phyloP scores from a whole-genome alignment of 352 stramenopile species.

The Plasmopara viticola region DNA sequence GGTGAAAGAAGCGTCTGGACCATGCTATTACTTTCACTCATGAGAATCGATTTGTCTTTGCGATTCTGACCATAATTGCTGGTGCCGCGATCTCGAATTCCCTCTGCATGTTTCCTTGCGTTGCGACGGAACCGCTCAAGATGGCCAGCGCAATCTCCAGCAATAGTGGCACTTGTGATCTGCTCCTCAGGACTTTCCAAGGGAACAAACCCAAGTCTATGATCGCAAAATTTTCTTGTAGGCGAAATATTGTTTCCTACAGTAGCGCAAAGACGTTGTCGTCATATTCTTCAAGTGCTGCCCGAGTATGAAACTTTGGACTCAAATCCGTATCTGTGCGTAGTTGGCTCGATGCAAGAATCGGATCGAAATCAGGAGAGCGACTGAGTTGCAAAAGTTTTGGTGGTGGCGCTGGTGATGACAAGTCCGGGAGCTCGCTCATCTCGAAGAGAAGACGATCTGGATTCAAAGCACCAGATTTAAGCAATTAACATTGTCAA shows the following conservation, averaged over 20 bases:
- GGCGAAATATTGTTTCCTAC: constrained; percentile 1
- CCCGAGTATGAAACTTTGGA: constrained; percentile 29
- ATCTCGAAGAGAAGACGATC: constrained; percentile 14
- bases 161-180: constrained; percentile 26
- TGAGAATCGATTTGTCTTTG: constrained; percentile 15
- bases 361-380: constrained; percentile 39
- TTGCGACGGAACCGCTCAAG: constrained; percentile 25
- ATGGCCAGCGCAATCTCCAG: constrained; percentile 20
- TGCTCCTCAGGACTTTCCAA: too few species aligned
- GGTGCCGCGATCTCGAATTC: constrained; percentile 16
- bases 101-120: constrained; percentile 16
- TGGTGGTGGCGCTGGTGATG: constrained; percentile 10
- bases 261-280: constrained; percentile 45
- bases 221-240: constrained; percentile 11
- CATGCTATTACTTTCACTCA: constrained; percentile 27
- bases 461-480: constrained; percentile 5
- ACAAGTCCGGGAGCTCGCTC: constrained; percentile 19
- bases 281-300: constrained; percentile 59
- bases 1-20: constrained; percentile 37
- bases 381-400: constrained; percentile 40
- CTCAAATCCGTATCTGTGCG: constrained; percentile 25
- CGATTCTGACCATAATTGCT: constrained; percentile 11
- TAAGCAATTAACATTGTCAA: not conserved
- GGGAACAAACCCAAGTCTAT: constrained; percentile 6
- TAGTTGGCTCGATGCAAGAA: constrained; percentile 13